Base-by-base conservation (phyloP, 116 monocot species). In the Posidonia oceanica region DNA sequence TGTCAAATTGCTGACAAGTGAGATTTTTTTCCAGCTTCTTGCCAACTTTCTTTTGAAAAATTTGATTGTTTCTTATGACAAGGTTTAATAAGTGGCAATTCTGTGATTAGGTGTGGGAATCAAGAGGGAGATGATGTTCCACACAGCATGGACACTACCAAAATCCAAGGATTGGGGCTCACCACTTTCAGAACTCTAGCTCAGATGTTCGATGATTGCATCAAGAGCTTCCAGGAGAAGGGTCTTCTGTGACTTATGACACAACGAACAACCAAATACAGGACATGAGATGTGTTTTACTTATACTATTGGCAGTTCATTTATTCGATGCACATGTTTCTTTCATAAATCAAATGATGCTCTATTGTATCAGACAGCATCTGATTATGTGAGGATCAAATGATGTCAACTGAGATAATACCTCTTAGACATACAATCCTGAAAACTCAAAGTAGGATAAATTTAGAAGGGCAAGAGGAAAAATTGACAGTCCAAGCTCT, bases 141-240 rank as follows among this genome's bases (percentile, higher is more conserved):
- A 59, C 95, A 95, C 71, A 85, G 75, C 70, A 86, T 95, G 95
- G 88, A 95, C 57, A 83, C 88, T 0, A 66, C 70, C 23, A 95
- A 95, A 77, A 75, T 95, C 69, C 73, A 71, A 53, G 66, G 73
- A 14, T 71, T 95, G 3, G 95, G 91, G 0, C 64, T 83, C 17
- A 54, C 67, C 22, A 23, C 52, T 6, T 83, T 91, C 69, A 83
- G 64, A 54, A 68, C 79, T 16, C 22, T 86, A 3, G 75, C 80
- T 6, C 71, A 95, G 71, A 91, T 91, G 95, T 86, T 95, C 79
- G 84, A 88, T 74, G 91, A 91, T 64, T 91, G 95, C 77, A 84
- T 95, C 58, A 78, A 69, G 70, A 95, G 86, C 72, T 91, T 95
- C 69, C 80, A 81, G 69, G 81, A 81, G 52, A 88, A 71, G 59